Conservation (phyloP, 2,329 filamentous ascomycete genomes). For the Leptosphaerulina australis region DNA sequence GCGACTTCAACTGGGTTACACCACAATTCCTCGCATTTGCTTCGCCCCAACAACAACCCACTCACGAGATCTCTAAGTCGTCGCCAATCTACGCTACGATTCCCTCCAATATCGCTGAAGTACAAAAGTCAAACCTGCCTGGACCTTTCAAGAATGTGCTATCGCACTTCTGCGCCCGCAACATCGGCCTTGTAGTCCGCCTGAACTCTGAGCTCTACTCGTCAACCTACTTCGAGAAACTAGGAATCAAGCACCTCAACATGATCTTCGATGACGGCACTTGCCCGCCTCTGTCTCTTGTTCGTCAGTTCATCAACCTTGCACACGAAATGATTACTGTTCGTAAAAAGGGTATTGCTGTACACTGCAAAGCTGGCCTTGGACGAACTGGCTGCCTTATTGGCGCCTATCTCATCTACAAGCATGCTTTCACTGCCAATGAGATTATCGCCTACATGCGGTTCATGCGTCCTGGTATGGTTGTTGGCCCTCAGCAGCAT, state of each 20-base stretch:
- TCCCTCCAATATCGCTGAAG: conserved; percentile 75
- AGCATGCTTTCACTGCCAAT: conserved; percentile 95
- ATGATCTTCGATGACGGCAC: conserved; percentile 99
- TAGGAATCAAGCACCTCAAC: conserved; percentile 94
- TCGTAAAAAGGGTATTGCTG: conserved; percentile 90
- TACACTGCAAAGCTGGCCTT: conserved; percentile 97
- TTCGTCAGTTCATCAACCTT: conserved; percentile 91
- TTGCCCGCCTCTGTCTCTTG: conserved; percentile 85
- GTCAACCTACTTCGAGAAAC: conserved; percentile 92
- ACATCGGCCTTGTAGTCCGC: conserved; percentile 91
- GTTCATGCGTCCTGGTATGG: conserved; percentile 99
- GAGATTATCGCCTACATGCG: conserved; percentile 98
- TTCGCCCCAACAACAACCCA: conserved; percentile 83
- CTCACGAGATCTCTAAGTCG: conserved; percentile 71
- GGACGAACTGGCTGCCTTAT: conserved; percentile 96
- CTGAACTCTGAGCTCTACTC: conserved; percentile 96
- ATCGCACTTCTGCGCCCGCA: conserved; percentile 82
- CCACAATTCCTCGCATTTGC: conserved; percentile 95
- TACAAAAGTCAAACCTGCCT: conserved; percentile 74
- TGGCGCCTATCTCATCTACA: conserved; percentile 96
- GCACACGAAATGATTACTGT: conserved; percentile 93
- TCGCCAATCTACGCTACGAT: conserved; percentile 76
- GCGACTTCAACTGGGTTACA: conserved; percentile 99
- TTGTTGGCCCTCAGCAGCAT: conserved; percentile 97
- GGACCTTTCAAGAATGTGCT: conserved; percentile 95